Evolutionary conservation across 2,329 filamentous ascomycete genomes (phyloP).

Genomic region (Botrytis sinoallii): DNA sequence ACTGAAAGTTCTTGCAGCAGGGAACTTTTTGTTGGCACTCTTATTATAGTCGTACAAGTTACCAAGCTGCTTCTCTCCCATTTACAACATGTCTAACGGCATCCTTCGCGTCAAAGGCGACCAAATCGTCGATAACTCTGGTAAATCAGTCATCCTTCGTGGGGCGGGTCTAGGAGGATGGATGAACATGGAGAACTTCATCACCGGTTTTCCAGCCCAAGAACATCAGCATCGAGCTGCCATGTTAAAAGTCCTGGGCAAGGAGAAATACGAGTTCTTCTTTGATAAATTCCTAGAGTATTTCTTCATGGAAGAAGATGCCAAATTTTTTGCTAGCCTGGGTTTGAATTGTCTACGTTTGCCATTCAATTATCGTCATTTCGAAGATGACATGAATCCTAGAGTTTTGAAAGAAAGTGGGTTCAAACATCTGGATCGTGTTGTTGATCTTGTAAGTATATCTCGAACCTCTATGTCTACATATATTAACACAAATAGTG

Average conservation of each 20-base stretch:
- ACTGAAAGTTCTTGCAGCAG: neutral
- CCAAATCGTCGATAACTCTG: constrained; percentile 39
- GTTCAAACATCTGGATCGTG: constrained; percentile 49
- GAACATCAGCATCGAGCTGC: constrained; percentile 54
- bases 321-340: constrained; percentile 53
- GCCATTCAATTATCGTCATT: constrained; percentile 60
- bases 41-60: neutral
- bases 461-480: neutral
- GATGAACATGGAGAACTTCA: constrained; percentile 60
- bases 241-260: constrained; percentile 51
- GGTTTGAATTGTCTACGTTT: constrained; percentile 58
- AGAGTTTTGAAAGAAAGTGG: constrained; percentile 47
- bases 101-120: constrained; percentile 39
- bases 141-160: constrained; percentile 40
- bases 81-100: constrained; percentile 28
- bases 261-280: constrained; percentile 57
- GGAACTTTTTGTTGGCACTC: neutral
- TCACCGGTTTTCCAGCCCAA: constrained; percentile 59
- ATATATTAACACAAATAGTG: constrained; percentile 32
- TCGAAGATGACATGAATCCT: constrained; percentile 52
- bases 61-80: neutral
- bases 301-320: constrained; percentile 58
- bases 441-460: constrained; percentile 42
- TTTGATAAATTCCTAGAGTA: constrained; percentile 49
- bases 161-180: constrained; percentile 43